Conservation (phyloP, 192 early-diverging fungal genomes). For the Geranomyces variabilis region DNA sequence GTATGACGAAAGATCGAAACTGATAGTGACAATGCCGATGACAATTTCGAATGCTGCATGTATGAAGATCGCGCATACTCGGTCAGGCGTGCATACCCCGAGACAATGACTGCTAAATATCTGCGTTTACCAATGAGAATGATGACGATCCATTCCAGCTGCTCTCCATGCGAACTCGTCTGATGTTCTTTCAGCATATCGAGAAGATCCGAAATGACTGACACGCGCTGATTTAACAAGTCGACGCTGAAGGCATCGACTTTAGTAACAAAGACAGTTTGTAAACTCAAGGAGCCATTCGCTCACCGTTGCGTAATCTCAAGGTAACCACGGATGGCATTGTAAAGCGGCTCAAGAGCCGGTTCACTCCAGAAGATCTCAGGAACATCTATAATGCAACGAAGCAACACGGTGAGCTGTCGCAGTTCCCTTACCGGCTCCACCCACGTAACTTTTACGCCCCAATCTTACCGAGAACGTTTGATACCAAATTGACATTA, state of each 20-base stretch:
- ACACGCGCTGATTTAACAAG: conserved; percentile 89
- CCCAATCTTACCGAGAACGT: conserved; percentile 67
- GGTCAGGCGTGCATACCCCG: too few relatives aligned
- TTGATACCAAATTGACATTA: conserved; percentile 81
- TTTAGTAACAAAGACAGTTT: background rate
- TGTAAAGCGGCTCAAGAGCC: conserved; percentile 74
- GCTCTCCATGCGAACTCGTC: conserved; percentile 86
- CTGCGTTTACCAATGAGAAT: conserved; percentile 70
- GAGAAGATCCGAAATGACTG: conserved; percentile 84
- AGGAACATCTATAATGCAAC: conserved; percentile 58
- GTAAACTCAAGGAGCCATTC: background rate
- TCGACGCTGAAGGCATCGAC: conserved; percentile 61
- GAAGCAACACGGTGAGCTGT: background rate
- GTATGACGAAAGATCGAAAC: conserved; percentile 40
- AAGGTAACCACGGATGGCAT: conserved; percentile 75
- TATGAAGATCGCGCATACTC: too few relatives aligned
- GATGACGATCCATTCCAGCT: conserved; percentile 95
- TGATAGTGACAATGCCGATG: conserved; percentile 45
- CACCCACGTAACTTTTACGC: too few relatives aligned
- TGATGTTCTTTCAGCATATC: conserved; percentile 96
- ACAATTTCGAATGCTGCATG: conserved; percentile 48
- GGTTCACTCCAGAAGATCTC: conserved; percentile 82
- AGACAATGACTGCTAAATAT: background rate
- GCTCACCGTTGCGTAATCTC: conserved; percentile 57
- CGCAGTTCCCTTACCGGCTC: too few relatives aligned